Evolutionary conservation across 768 basidiomycete genomes (phyloP), one percentile per base, ranked within the genome.

Genomic region (Aureoboletus auriporus): DNA sequence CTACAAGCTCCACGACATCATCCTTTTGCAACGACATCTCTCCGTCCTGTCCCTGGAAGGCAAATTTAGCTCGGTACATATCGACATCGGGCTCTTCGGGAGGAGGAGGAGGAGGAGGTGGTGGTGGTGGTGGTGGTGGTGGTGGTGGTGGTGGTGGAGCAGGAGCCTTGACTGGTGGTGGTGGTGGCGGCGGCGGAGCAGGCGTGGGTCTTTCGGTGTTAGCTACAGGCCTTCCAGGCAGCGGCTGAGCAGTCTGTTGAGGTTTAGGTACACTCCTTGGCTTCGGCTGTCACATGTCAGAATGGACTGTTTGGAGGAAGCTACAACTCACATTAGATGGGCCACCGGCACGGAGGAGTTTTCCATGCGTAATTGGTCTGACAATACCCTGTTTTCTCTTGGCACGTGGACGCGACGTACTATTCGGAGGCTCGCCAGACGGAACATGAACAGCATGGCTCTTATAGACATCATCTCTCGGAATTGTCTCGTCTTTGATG

Each of bases 21-120:
- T 93, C 96, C 67, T 97, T 97, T 56, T 77, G 79, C 44, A 99
- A 68, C 6, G 82, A 73, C 77, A 97, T 85, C 68, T 99, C 96
- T 11, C 94, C 94, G 30, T 86, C 84, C 67, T 97, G 89, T 2
- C 93, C 94, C 33, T 84, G 76, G 62, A 99, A 99, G n/a, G 84
- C 80, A 68, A 86, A 99, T 55, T 95, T 88, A 17, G 91, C 89
- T 52, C 85, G 83, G 69, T 94, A 96, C 68, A 79, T 69, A 16
- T 86, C 85, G 8, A 79, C 77, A 33, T 84, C 79, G 0, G 90
- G 85, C 52, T 80, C 80, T 10, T 71, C 65, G 0, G 83, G 71
- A 1, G 80, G 74, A 3, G 80, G 76, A 0, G 80, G 76, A 0
- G 78, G 82, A 1, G 78, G 77, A 7, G 75, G 67, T 6, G 77